Evolutionary conservation across 192 early-diverging fungal species (phyloP).

Genomic region (Rhizoclosmatium globosum): DNA sequence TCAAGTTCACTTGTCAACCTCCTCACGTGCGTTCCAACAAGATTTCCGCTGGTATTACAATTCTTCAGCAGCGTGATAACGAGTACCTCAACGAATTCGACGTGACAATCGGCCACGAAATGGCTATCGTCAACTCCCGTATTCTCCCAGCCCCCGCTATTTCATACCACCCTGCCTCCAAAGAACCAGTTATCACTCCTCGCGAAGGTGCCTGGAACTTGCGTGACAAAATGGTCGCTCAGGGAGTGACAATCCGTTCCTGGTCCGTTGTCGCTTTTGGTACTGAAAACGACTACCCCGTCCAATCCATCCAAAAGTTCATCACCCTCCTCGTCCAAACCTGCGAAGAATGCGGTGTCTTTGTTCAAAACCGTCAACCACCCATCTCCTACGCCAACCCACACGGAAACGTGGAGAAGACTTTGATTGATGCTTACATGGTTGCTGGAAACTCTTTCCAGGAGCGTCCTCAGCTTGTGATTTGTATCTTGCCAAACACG

Average conservation of each 20-base stretch:
- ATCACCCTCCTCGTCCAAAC: constrained; percentile 77
- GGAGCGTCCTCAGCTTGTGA: constrained; percentile 78
- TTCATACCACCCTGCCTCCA: constrained; percentile 70
- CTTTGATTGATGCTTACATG: constrained; percentile 76
- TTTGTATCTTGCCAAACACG: constrained; percentile 85
- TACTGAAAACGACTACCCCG: constrained; percentile 57
- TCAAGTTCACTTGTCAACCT: constrained; percentile 87
- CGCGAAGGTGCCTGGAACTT: constrained; percentile 89
- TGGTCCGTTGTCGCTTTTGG: constrained; percentile 87
- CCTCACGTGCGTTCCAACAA: constrained; percentile 86
- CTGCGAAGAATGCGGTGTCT: constrained; percentile 75
- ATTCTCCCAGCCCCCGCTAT: constrained; percentile 83
- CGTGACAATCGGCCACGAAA: constrained; percentile 69
- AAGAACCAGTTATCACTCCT: constrained; percentile 65
- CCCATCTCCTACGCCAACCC: constrained; percentile 66
- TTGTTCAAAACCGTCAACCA: constrained; percentile 61
- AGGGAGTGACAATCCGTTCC: constrained; percentile 77
- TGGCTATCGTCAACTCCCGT: constrained; percentile 76
- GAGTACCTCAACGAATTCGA: constrained; percentile 83
- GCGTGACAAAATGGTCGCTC: constrained; percentile 77
- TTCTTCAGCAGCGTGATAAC: constrained; percentile 74
- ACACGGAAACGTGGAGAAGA: constrained; percentile 73
- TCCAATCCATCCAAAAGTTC: constrained; percentile 71
- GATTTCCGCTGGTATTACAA: constrained; percentile 77
- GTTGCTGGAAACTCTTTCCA: constrained; percentile 68